Evolutionary conservation across 768 basidiomycete genomes (phyloP), one percentile per base, ranked within the genome.

Genomic region (Termitomyces sp.): DNA sequence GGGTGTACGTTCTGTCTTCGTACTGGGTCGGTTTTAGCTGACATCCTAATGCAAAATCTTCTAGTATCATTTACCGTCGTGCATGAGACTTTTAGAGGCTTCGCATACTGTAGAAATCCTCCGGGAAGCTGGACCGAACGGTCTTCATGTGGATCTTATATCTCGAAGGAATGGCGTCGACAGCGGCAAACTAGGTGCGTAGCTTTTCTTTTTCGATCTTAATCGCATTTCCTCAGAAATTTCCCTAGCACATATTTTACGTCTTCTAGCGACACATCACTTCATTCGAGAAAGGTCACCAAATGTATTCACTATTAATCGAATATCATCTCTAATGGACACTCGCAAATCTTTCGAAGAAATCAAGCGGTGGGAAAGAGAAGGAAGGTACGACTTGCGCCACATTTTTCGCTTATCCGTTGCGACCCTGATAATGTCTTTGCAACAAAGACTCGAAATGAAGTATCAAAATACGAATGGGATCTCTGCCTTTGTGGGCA

Each of bases 211-310:
- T 51, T 21, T 45, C 16, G 42, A 16, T 46, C 37, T 37, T 46
- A n/a, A 42, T 14, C 34, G 16, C 27, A 31, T 14, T 17, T 47
- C 25, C 21, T 40, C 10, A 47, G 45, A 25, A 34, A 40, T 56
- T 32, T 34, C n/a, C 43, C 31, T 40, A 90, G 89, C 84, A 4
- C 90, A 91, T 64, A 79, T 82, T 34, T 78, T 93, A 40, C 85
- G 90, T 43, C 76, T 91, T 23, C 79, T 92, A 44, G 89, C 89
- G 11, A 89, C 90, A 0, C 88, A 90, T 65, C 89, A 92, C 67
- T 81, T 92, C 52, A 75, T 89, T 32, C 77, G 79, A 41, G 91
- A 93, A 68, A 75, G 82, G 3, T 75, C 79, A 10, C 89, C 89
- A 4, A 80, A 91, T 63, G 82, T 86, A 5, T 93, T 92, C 62